These are phyloP conservation scores for Acidomyces sp. DNA, from an alignment of 495 filamentous ascomycete species.

Conservation along the genomic window DNA sequence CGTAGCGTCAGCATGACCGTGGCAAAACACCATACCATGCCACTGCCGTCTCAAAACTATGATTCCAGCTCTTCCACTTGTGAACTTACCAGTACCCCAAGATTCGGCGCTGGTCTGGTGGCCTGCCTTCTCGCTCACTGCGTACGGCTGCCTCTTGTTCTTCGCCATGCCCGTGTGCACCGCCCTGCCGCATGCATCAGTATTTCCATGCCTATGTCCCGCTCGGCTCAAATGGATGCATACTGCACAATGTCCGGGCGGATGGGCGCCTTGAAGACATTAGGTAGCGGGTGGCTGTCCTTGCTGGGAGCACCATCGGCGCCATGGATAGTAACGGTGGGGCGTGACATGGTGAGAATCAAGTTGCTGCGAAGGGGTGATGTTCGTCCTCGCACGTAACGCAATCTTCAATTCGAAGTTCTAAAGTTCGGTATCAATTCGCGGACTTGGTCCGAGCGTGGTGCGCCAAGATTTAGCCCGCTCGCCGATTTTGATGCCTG, in stretches of 20 bases:
- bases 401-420: too few species aligned
- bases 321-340: conserved; percentile 85
- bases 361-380: conserved; percentile 5
- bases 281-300: conserved; percentile 74
- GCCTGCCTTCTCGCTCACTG: conserved; percentile 99
- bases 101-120: conserved; percentile 99
- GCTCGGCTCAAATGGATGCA: too few species aligned
- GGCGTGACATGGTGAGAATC: conserved; percentile 73
- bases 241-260: conserved; percentile 98
- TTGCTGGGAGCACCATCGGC: conserved; percentile 84
- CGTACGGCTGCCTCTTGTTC: conserved; percentile 99
- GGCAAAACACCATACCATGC: conserved; percentile 12
- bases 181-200: conserved; percentile 41
- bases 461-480: too few species aligned
- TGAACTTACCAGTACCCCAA: conserved; percentile 93
- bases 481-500: too few species aligned
- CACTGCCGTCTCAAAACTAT: conserved; percentile 3
- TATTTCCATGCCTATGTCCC: conserved; percentile 15
- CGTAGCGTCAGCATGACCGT: conserved; percentile 22
- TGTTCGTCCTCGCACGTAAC: conserved; percentile 2
- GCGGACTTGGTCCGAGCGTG: too few species aligned
- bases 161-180: conserved; percentile 99
- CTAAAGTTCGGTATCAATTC: too few species aligned
- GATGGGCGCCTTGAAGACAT: conserved; percentile 92
- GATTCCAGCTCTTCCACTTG: background rate